phyloP scores from a whole-genome alignment of 176 grass and related monocot genomes.

The Raddia guianensis region DNA sequence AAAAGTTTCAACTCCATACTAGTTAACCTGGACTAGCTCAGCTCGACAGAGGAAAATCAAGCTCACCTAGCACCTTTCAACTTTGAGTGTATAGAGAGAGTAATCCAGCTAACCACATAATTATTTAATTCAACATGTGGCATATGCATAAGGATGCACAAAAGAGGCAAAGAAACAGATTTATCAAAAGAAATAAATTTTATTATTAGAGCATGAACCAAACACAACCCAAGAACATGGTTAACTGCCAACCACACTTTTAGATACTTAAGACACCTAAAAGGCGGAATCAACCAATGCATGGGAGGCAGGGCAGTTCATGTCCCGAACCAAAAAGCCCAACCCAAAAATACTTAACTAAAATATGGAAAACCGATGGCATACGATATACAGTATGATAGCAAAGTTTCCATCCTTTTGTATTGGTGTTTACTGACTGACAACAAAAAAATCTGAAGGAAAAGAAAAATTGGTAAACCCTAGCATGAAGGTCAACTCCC shows the following conservation, averaged over 20 bases:
- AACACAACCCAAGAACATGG: not conserved
- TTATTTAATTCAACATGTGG: too few species aligned
- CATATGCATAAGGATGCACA: not conserved
- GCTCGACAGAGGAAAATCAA: constrained; percentile 12
- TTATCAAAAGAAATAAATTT: not conserved
- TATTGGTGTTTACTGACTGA: too few species aligned
- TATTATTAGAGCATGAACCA: constrained; percentile 12
- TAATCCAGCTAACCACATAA: not conserved
- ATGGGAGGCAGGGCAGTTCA: not conserved
- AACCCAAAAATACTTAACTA: too few species aligned
- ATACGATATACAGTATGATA: too few species aligned
- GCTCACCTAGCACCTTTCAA: not conserved
- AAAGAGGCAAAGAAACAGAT: not conserved
- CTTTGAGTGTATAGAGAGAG: too few species aligned
- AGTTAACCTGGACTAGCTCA: not conserved
- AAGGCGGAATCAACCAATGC: constrained; percentile 20
- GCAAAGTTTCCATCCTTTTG: too few species aligned
- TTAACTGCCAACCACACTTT: not conserved
- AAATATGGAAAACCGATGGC: too few species aligned
- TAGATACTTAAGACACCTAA: constrained; percentile 17
- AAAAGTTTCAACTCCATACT: not conserved
- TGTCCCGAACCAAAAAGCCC: too few species aligned
- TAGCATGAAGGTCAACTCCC: too few species aligned
- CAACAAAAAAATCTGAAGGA: too few species aligned
- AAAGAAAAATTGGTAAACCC: too few species aligned